Conservation (phyloP, 78 protist species). For the Speleostelium caveatum region DNA sequence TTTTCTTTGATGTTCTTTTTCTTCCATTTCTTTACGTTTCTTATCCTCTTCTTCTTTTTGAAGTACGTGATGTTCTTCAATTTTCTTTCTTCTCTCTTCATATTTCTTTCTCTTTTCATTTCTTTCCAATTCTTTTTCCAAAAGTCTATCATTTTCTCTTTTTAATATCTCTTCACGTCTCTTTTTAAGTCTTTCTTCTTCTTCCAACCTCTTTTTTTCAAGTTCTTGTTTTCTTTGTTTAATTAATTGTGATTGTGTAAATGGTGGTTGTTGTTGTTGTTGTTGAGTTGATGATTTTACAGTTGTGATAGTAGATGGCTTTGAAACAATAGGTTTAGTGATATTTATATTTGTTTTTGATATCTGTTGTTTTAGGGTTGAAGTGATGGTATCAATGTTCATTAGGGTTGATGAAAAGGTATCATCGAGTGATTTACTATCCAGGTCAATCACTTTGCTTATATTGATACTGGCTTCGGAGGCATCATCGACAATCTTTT, state of each 20-base stretch:
- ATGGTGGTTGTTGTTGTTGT: background rate
- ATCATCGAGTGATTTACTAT: slow-evolving; percentile 1
- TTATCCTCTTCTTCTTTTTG: slow-evolving; percentile 1
- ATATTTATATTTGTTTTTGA: no score
- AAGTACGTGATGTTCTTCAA: slow-evolving; percentile 5
- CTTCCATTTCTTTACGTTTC: slow-evolving; percentile 16
- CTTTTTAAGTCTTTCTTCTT: slow-evolving; percentile 36
- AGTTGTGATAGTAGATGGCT: background rate
- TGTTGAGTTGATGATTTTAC: no score
- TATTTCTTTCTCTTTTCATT: slow-evolving; percentile 6
- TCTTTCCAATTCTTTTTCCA: slow-evolving; percentile 19
- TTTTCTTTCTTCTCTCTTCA: slow-evolving; percentile 4
- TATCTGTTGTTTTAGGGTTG: no score
- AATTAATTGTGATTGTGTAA: background rate
- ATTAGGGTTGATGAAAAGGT: background rate
- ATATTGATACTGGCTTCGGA: background rate
- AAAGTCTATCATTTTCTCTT: background rate
- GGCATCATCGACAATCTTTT: background rate
- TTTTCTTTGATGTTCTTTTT: background rate
- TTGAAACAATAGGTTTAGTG: background rate
- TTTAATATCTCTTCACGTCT: background rate
- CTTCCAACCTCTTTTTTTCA: slow-evolving; percentile 13
- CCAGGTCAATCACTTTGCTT: background rate
- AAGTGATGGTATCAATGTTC: slow-evolving; percentile 12
- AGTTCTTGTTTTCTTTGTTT: slow-evolving; percentile 21